Evolutionary conservation across 257 asterid genomes (phyloP).

Genomic region (Plantago major): DNA sequence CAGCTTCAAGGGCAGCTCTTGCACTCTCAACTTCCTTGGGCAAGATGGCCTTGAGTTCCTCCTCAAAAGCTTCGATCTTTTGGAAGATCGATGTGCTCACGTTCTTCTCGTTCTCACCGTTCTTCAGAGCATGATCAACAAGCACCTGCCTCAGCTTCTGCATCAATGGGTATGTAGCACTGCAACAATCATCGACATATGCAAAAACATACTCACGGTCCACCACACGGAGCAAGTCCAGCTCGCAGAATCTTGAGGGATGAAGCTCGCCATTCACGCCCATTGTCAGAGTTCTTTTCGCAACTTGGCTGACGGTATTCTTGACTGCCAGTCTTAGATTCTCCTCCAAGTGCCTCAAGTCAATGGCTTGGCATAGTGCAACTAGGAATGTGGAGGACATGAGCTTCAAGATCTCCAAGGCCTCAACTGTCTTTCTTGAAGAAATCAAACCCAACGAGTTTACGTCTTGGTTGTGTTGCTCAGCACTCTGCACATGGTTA

Average conservation of each 20-base stretch:
- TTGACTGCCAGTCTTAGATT: constrained; percentile 42
- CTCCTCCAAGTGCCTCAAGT: constrained; percentile 51
- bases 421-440: constrained; percentile 46
- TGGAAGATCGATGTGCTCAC: constrained; percentile 36
- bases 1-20: constrained; percentile 34
- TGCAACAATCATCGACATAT: constrained; percentile 47
- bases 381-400: constrained; percentile 41
- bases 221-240: constrained; percentile 45
- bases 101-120: constrained; percentile 33
- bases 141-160: constrained; percentile 51
- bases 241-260: constrained; percentile 52
- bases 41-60: constrained; percentile 36
- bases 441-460: constrained; percentile 54
- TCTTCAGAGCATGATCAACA: constrained; percentile 42
- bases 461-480: constrained; percentile 64
- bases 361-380: constrained; percentile 51
- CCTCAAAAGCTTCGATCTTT: constrained; percentile 47
- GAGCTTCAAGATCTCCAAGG: constrained; percentile 45
- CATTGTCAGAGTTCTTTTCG: constrained; percentile 39
- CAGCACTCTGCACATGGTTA: constrained; percentile 57
- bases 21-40: constrained; percentile 57
- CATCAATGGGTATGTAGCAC: constrained; percentile 47
- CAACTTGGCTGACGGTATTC: constrained; percentile 45
- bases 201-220: constrained; percentile 49
- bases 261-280: constrained; percentile 47